Evolutionary conservation across 306 rosid species (phyloP).

Genomic region (Cicer pinnatifidum): DNA sequence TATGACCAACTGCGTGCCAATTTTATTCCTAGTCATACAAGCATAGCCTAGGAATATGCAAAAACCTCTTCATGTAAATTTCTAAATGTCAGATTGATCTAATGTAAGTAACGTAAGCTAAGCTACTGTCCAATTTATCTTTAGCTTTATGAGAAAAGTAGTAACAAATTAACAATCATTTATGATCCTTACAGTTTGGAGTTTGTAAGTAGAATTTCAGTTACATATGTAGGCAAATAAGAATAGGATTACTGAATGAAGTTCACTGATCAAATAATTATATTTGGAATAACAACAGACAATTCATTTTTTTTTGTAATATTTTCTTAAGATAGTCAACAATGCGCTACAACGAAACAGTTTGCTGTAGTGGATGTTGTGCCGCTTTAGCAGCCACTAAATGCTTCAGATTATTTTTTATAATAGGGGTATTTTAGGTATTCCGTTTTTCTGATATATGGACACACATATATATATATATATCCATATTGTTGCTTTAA

Average conservation of each 20-base stretch:
- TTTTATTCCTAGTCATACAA: slow-evolving; percentile 13
- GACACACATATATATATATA: background rate
- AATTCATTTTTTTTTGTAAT: background rate
- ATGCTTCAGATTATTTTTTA: background rate
- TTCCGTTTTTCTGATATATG: background rate
- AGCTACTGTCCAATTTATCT: slow-evolving; percentile 29
- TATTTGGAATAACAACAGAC: slow-evolving; percentile 30
- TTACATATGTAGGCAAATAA: slow-evolving; percentile 27
- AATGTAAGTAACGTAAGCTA: slow-evolving; percentile 23
- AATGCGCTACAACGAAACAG: background rate
- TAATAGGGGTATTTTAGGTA: background rate
- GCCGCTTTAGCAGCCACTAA: background rate
- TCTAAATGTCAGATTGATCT: slow-evolving; percentile 30
- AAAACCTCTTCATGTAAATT: slow-evolving; percentile 31
- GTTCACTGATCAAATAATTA: slow-evolving; percentile 16
- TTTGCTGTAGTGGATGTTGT: background rate
- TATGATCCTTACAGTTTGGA: slow-evolving; percentile 6
- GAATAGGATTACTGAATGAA: slow-evolving; percentile 14
- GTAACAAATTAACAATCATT: slow-evolving; percentile 14
- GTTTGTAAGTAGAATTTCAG: slow-evolving; percentile 7
- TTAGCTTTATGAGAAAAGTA: slow-evolving; percentile 18
- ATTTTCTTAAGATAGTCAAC: background rate
- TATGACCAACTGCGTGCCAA: slow-evolving; percentile 22
- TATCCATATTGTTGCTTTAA: background rate
- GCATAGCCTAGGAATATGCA: slow-evolving; percentile 20